A percentile compares a stretch with the other conserved stretches of the same genome.
phyloP scores from a whole-genome alignment of 2,329 filamentous ascomycete species.

The Xylaria sp. region DNA sequence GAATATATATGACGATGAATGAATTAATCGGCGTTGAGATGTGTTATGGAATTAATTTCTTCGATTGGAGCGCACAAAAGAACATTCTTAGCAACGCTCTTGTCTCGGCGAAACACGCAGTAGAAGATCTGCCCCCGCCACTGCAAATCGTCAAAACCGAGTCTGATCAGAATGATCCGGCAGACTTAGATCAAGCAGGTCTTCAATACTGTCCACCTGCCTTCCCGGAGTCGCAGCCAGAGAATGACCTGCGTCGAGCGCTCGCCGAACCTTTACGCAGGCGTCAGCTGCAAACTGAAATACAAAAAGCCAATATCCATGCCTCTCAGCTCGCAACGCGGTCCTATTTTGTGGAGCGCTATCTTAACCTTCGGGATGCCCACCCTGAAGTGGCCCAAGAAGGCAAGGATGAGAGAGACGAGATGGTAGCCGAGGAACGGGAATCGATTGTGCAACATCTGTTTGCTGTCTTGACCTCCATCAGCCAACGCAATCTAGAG shows the following conservation, averaged over 20 bases:
- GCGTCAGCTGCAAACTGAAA: constrained; percentile 79
- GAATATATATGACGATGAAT: constrained; percentile 84
- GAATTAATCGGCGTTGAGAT: constrained; percentile 82
- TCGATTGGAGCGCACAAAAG: constrained; percentile 83
- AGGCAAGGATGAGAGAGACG: constrained; percentile 57
- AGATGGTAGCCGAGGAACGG: constrained; percentile 77
- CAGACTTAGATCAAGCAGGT: constrained; percentile 56
- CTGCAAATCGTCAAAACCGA: constrained; percentile 66
- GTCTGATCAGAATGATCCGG: constrained; percentile 49
- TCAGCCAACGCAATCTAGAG: constrained; percentile 88
- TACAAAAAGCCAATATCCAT: constrained; percentile 92
- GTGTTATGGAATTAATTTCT: constrained; percentile 80
- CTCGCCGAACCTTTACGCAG: constrained; percentile 62
- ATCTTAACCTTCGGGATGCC: constrained; percentile 79
- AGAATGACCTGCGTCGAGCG: constrained; percentile 62
- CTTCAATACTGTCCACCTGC: constrained; percentile 64
- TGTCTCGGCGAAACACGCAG: constrained; percentile 73
- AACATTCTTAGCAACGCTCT: constrained; percentile 77
- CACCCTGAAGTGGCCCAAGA: constrained; percentile 52
- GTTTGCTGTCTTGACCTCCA: constrained; percentile 77
- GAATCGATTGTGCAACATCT: constrained; percentile 85
- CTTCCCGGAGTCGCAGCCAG: constrained; percentile 59
- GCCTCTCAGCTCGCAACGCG: constrained; percentile 83
- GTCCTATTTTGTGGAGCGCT: constrained; percentile 87
- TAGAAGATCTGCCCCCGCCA: constrained; percentile 75